A percentile compares a stretch with the other conserved stretches of the same genome.
Conservation (phyloP, 768 basidiomycete species). For the Suillus alpinus region DNA sequence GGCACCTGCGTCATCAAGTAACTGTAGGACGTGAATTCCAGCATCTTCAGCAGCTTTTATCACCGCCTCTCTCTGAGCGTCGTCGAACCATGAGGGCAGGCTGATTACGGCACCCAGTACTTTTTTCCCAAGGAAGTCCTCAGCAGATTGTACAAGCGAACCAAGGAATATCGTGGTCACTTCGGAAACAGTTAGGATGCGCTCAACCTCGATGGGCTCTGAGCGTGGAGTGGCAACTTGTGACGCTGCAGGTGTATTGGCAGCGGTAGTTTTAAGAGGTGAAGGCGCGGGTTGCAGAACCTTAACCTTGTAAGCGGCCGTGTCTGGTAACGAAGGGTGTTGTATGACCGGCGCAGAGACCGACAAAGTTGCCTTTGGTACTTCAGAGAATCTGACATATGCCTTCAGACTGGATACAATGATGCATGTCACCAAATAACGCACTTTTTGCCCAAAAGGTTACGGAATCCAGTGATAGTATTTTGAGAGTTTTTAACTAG, state of each 20-base stretch:
- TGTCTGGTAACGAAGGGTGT: conserved; percentile 67
- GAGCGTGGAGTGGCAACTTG: conserved; percentile 69
- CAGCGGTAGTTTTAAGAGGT: conserved; percentile 54
- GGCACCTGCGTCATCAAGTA: conserved; percentile 86
- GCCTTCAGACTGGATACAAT: neutral
- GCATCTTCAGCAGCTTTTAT: conserved; percentile 73
- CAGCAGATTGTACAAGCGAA: conserved; percentile 81
- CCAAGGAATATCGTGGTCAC: conserved; percentile 82
- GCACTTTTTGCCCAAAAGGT: conserved; percentile 89
- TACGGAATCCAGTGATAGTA: conserved; percentile 93
- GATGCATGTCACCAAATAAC: conserved; percentile 19
- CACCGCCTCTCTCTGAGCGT: conserved; percentile 66
- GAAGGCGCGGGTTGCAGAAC: conserved; percentile 76
- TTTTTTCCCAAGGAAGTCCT: conserved; percentile 84
- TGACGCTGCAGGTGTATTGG: conserved; percentile 64
- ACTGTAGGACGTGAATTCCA: conserved; percentile 79
- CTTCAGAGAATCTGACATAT: conserved; percentile 67
- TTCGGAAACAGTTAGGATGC: conserved; percentile 79
- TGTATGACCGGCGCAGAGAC: conserved; percentile 73
- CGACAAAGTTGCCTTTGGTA: conserved; percentile 49
- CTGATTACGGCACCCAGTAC: conserved; percentile 81
- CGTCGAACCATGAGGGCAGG: conserved; percentile 73
- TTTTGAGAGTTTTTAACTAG: conserved; percentile 94
- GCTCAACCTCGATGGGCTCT: conserved; percentile 62
- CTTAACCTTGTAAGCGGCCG: conserved; percentile 81